Conservation (phyloP, 768 basidiomycete genomes). For the Boletus insuetus region DNA sequence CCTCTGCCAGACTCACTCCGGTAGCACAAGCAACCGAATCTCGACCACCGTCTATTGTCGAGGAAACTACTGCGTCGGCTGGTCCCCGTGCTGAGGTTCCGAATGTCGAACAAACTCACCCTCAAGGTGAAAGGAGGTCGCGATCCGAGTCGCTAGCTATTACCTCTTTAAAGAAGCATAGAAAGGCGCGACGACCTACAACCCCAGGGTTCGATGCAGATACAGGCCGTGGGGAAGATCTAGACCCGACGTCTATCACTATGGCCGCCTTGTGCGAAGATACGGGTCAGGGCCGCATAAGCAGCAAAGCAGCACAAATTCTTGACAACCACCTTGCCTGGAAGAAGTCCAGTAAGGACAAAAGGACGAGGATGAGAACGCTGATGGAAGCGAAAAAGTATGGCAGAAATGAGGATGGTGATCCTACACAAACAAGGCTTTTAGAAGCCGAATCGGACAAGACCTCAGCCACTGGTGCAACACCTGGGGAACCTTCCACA, state of each 20-base stretch:
- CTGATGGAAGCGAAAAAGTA: constrained; percentile 75
- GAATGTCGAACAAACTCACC: constrained; percentile 5
- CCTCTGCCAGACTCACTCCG: constrained; percentile 18
- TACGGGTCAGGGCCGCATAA: constrained; percentile 74
- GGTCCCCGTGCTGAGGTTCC: constrained; percentile 17
- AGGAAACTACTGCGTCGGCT: not conserved
- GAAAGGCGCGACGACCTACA: constrained; percentile 42
- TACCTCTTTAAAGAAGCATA: constrained; percentile 33
- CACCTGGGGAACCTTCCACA: constrained; percentile 12
- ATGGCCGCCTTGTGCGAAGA: constrained; percentile 81
- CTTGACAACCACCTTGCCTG: constrained; percentile 67
- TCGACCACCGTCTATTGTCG: not conserved
- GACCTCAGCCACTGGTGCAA: constrained; percentile 1
- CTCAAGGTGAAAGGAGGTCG: constrained; percentile 20
- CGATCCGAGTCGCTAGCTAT: constrained; percentile 14
- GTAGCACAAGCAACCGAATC: not conserved
- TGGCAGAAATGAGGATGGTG: constrained; percentile 53
- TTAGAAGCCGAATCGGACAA: constrained; percentile 12
- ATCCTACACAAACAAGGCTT: constrained; percentile 22
- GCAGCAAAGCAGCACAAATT: constrained; percentile 73
- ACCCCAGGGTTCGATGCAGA: constrained; percentile 55
- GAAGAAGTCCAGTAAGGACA: constrained; percentile 68
- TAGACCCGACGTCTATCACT: constrained; percentile 81
- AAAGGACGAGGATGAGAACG: constrained; percentile 58
- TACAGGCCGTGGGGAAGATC: constrained; percentile 68